Evolutionary conservation across 331 rosid genomes (phyloP).

Genomic region (Telfairia occidentalis): DNA sequence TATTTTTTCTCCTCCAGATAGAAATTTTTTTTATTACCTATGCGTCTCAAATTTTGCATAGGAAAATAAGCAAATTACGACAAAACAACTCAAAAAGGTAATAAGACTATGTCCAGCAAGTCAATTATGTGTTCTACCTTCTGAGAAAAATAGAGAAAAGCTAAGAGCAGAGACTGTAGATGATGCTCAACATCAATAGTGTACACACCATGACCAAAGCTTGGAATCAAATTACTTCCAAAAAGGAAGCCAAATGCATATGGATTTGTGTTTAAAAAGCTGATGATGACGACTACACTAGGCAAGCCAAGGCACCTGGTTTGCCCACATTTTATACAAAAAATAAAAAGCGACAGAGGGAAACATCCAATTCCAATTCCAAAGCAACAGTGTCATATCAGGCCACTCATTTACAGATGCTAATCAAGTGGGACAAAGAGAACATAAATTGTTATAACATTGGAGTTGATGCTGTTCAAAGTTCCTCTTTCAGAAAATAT

Average conservation of each 20-base stretch:
- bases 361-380: background rate
- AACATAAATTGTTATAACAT: background rate
- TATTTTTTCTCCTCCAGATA: background rate
- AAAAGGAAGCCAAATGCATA: background rate
- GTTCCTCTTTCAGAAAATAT: background rate
- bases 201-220: background rate
- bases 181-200: too few species aligned
- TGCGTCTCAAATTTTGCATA: too few species aligned
- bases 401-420: background rate
- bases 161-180: background rate
- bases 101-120: background rate
- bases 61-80: background rate
- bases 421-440: constrained; percentile 2
- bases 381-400: background rate
- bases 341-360: background rate
- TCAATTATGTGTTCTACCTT: background rate
- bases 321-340: too few species aligned
- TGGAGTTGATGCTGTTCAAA: background rate
- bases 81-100: background rate
- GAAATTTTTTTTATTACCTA: too few species aligned
- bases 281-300: background rate
- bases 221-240: background rate
- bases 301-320: background rate
- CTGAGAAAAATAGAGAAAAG: background rate
- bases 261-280: too few species aligned